Conservation (phyloP, 106 monocot genomes). For the Acorus calamus region DNA sequence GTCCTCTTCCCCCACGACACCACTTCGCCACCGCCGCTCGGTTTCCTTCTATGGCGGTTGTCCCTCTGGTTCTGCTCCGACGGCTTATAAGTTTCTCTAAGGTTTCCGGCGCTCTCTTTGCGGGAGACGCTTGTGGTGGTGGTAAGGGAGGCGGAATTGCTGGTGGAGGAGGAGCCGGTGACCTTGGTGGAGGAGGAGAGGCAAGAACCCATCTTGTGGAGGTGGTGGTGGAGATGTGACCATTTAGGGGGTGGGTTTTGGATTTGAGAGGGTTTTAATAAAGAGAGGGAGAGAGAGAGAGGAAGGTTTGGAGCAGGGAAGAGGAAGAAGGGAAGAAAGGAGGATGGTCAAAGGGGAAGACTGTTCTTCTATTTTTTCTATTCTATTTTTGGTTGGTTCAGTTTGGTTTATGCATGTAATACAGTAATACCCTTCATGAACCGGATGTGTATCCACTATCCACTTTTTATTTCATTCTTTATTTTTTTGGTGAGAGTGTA, state of each 20-base stretch:
- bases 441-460: too few relatives aligned
- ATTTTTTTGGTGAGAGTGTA: too few relatives aligned
- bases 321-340: conserved; percentile 7
- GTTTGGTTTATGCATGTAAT: too few relatives aligned
- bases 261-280: neutral
- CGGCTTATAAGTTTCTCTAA: neutral
- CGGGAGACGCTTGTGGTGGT: neutral
- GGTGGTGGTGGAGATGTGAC: neutral
- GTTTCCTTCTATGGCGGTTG: conserved; percentile 11
- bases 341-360: conserved; percentile 10
- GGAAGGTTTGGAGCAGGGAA: conserved; percentile 1
- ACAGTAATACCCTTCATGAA: too few relatives aligned
- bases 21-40: neutral
- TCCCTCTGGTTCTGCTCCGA: conserved; percentile 3
- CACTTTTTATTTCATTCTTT: too few relatives aligned
- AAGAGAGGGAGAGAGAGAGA: neutral
- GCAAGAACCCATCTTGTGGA: conserved; percentile 39
- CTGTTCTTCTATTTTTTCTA: neutral
- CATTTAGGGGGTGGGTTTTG: neutral
- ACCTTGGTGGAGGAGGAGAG: conserved; percentile 27
- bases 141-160: neutral
- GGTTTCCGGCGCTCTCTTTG: neutral
- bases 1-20: conserved; percentile 50
- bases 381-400: too few relatives aligned
- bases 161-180: conserved; percentile 4